Base-by-base conservation (phyloP, 495 filamentous ascomycete genomes). In the Aspergillus baeticus region DNA sequence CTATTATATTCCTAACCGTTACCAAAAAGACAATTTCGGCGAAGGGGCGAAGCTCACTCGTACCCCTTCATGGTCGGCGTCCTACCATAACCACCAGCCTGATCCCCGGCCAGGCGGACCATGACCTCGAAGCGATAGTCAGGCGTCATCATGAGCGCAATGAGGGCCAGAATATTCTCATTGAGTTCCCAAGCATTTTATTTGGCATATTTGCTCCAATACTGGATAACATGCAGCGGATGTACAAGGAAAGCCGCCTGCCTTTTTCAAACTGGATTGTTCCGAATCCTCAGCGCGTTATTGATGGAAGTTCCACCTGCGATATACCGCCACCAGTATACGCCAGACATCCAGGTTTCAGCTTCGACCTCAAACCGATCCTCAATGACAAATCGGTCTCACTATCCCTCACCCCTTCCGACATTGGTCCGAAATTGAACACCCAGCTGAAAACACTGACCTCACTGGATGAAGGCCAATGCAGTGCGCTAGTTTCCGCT, bases 151-250 rank as follows among this genome's bases (percentile, higher is more conserved):
- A 52, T 17, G 6, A 29, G 6, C 15, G 15, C 18, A 41, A 36
- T 14, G 8, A 52, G 5, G 36, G 13, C 2, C 23, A 29, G 3
- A 23, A n/a, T 15, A 39, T 51, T 13, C 35, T 91, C 8, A 77
- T 90, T 1, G 88, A 91, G 55, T 91, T 91, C 47, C 88, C 87
- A 0, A 82, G 82, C 5, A 69, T 92, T 3, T 71, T 92, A 1
- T 75, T 89, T 10, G 76, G 81, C 0, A 77, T 87, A 1, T 92
- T 92, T 62, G 72, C 83, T 35, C 81, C 84, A 15, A 86, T 84
- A 0, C 69, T 91, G n/a, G 67, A 73, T 55, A 85, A 83, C 4
- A 71, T 92, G 0, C 84, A 91, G 60, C 60, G 67, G 2, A 85
- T 90, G 72, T 79, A 76, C 35, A 64, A 56, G 17, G 66, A 60